Percentiles rank a stretch among this genome's conserved stretches.
phyloP scores from a whole-genome alignment of 2,329 filamentous ascomycete genomes.

The Fusarium sp. region DNA sequence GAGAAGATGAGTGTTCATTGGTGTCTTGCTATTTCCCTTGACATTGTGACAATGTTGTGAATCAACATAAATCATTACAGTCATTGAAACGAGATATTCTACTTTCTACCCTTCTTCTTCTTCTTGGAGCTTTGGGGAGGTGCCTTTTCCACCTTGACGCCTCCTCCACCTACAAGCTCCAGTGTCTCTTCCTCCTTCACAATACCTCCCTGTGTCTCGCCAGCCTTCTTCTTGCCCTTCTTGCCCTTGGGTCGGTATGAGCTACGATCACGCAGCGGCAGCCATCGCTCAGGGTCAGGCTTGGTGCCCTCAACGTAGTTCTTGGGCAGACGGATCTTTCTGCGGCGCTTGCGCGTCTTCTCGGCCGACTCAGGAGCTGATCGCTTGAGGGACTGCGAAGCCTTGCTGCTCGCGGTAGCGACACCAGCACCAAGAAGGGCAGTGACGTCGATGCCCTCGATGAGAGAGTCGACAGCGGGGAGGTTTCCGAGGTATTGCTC shows the following conservation, averaged over 20 bases:
- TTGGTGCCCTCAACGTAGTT: slow-evolving; percentile 81
- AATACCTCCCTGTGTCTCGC: slow-evolving; percentile 87
- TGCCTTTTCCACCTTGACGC: slow-evolving; percentile 74
- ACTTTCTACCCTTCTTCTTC: slow-evolving; percentile 67
- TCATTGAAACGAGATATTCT: slow-evolving; percentile 21
- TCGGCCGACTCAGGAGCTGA: slow-evolving; percentile 51
- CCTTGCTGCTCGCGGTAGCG: slow-evolving; percentile 52
- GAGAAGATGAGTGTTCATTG: not conserved
- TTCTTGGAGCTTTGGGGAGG: slow-evolving; percentile 57
- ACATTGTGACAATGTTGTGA: not conserved
- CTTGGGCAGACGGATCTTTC: slow-evolving; percentile 75
- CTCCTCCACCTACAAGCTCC: slow-evolving; percentile 72
- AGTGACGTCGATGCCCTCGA: slow-evolving; percentile 69
- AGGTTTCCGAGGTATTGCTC: slow-evolving; percentile 67
- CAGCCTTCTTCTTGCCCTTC: slow-evolving; percentile 87
- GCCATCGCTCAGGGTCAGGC: slow-evolving; percentile 91
- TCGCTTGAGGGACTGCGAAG: slow-evolving; percentile 62
- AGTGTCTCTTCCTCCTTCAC: slow-evolving; percentile 79
- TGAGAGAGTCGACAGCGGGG: slow-evolving; percentile 71
- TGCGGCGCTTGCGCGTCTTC: slow-evolving; percentile 66
- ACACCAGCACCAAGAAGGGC: slow-evolving; percentile 76
- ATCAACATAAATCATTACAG: not conserved
- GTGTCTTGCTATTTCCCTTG: not conserved
- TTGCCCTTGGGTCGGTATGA: slow-evolving; percentile 91
- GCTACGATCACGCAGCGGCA: slow-evolving; percentile 89